Evolutionary conservation across 208 protist genomes (phyloP).

Genomic region (Leishmania lainsoni): DNA sequence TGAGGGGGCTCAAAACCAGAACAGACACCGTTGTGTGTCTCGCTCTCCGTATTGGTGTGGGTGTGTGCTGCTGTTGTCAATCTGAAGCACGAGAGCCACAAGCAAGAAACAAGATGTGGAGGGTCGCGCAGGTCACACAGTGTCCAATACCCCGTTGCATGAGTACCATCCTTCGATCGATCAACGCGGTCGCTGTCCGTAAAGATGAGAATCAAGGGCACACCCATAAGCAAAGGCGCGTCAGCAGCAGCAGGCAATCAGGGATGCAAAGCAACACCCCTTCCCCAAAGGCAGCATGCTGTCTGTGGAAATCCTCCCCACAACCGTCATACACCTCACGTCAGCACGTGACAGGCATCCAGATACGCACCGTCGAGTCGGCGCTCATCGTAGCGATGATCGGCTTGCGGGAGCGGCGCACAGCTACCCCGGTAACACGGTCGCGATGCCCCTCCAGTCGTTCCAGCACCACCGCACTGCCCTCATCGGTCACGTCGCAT

Average conservation of each 20-base stretch:
- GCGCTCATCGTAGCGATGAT: constrained; percentile 88
- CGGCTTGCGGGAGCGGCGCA: constrained; percentile 66
- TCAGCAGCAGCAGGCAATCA: constrained; percentile 11
- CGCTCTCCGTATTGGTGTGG: not conserved
- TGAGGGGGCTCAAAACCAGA: not conserved
- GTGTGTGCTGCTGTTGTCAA: not conserved
- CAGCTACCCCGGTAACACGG: constrained; percentile 71
- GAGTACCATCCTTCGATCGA: not conserved
- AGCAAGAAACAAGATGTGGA: not conserved
- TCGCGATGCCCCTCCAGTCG: constrained; percentile 84
- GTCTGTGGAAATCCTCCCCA: constrained; percentile 22
- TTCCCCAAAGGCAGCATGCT: not conserved
- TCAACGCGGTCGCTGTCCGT: not conserved
- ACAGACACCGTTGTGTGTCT: not conserved
- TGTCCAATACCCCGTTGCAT: not conserved
- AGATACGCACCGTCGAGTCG: constrained; percentile 84
- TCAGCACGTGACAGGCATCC: constrained; percentile 69
- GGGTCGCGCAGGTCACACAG: not conserved
- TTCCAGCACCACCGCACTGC: constrained; percentile 57
- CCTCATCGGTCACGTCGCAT: constrained; percentile 83
- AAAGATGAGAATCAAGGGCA: not conserved
- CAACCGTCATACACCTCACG: not conserved
- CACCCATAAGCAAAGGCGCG: not conserved
- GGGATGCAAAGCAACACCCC: not conserved
- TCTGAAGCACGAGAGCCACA: not conserved